phyloP scores from a whole-genome alignment of 495 filamentous ascomycete species.

The Daldinia concentrica region DNA sequence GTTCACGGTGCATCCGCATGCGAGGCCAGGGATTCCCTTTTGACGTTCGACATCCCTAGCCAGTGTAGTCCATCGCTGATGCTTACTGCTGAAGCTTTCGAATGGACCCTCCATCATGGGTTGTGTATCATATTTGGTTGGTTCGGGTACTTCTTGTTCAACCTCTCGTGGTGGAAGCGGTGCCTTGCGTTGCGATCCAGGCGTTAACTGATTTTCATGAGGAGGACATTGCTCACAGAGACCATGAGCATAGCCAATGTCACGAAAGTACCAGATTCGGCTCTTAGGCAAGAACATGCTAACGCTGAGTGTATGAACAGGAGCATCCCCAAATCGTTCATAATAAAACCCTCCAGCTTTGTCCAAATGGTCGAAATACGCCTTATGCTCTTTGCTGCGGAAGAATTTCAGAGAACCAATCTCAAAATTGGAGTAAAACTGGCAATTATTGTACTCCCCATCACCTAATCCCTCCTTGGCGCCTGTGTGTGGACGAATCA shows the following conservation, averaged over 20 bases:
- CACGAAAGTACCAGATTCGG: conserved; percentile 61
- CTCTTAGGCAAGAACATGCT: conserved; percentile 59
- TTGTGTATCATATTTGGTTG: not conserved
- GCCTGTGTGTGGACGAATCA: conserved; percentile 26
- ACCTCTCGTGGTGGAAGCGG: conserved; percentile 15
- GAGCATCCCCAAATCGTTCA: conserved; percentile 70
- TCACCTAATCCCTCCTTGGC: conserved; percentile 16
- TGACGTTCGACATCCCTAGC: conserved; percentile 41
- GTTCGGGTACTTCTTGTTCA: conserved; percentile 4
- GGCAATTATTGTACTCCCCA: conserved; percentile 60
- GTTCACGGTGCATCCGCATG: conserved; percentile 58
- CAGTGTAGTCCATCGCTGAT: conserved; percentile 44
- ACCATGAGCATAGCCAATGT: conserved; percentile 64
- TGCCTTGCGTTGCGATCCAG: conserved; percentile 18
- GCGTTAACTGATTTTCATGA: conserved; percentile 26
- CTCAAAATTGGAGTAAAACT: conserved; percentile 71
- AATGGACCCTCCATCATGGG: conserved; percentile 4
- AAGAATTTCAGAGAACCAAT: conserved; percentile 70
- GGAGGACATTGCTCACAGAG: conserved; percentile 56
- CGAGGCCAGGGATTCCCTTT: conserved; percentile 44
- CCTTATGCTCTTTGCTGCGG: conserved; percentile 62
- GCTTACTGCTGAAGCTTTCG: conserved; percentile 49
- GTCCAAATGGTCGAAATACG: conserved; percentile 68
- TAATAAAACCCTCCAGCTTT: conserved; percentile 68
- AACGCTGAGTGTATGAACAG: conserved; percentile 67